A percentile compares a stretch with the other conserved stretches of the same genome.
These are phyloP conservation scores for Penicillium paradoxum DNA, from an alignment of 495 filamentous ascomycete genomes.

Conservation along the genomic window DNA sequence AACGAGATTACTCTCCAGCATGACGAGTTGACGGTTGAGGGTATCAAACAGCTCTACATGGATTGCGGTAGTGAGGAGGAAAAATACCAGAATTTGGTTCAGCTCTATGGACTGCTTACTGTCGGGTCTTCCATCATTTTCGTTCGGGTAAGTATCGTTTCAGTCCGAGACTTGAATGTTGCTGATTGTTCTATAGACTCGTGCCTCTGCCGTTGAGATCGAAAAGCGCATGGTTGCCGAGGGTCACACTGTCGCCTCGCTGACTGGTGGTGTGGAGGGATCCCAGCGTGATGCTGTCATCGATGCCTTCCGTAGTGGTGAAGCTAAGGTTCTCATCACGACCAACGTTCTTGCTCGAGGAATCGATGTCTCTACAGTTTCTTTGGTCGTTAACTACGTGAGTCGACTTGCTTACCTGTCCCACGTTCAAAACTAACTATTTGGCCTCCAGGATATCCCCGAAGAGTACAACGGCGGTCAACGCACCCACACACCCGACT, in stretches of 20 bases:
- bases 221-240: slow-evolving; percentile 79
- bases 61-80: slow-evolving; percentile 74
- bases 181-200: slow-evolving; percentile 52
- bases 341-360: slow-evolving; percentile 96
- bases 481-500: slow-evolving; percentile 54
- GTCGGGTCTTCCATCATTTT: slow-evolving; percentile 98
- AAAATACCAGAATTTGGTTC: slow-evolving; percentile 83
- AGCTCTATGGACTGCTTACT: slow-evolving; percentile 91
- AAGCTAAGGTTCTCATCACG: slow-evolving; percentile 95
- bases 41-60: slow-evolving; percentile 95
- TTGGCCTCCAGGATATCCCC: slow-evolving; percentile 50
- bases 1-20: slow-evolving; percentile 85
- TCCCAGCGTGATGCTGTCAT: slow-evolving; percentile 78
- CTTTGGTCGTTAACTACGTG: slow-evolving; percentile 94
- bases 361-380: slow-evolving; percentile 94
- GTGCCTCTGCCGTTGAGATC: slow-evolving; percentile 74
- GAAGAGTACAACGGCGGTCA: slow-evolving; percentile 26
- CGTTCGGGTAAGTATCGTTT: slow-evolving; percentile 59
- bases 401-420: background rate
- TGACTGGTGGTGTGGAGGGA: slow-evolving; percentile 84
- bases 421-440: slow-evolving; percentile 2
- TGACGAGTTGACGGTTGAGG: slow-evolving; percentile 90
- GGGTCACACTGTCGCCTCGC: slow-evolving; percentile 82
- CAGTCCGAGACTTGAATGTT: background rate
- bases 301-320: slow-evolving; percentile 77